These are phyloP conservation scores for Galium porrigens DNA, from an alignment of 305 asterid genomes.

Conservation along the genomic window DNA sequence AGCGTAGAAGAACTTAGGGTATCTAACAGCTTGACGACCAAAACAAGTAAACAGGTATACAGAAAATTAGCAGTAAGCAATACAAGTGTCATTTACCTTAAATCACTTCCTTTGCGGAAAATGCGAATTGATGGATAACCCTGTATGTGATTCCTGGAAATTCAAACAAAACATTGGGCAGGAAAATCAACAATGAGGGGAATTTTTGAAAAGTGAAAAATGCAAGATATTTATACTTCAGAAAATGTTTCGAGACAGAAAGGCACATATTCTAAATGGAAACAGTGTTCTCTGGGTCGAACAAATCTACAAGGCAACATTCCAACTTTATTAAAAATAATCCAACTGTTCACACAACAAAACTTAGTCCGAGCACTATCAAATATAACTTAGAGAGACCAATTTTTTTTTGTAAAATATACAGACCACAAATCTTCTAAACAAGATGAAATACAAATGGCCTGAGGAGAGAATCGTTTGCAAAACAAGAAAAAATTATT, in stretches of 20 bases:
- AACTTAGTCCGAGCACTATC: not conserved
- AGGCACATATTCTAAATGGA: not conserved
- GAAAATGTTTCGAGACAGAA: not conserved
- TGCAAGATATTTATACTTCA: not conserved
- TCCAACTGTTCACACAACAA: not conserved
- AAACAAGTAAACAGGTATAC: not conserved
- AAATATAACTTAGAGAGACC: too few species aligned
- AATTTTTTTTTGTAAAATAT: too few species aligned
- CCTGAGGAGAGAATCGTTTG: not conserved
- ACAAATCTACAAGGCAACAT: not conserved
- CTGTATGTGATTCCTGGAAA: slow-evolving; percentile 84
- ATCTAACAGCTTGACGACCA: not conserved
- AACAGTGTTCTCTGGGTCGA: not conserved
- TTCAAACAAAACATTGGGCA: slow-evolving; percentile 20
- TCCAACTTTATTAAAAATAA: not conserved
- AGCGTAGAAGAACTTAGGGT: not conserved
- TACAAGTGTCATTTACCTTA: slow-evolving; percentile 32
- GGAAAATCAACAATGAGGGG: slow-evolving; percentile 9
- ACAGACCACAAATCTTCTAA: not conserved
- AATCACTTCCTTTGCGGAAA: slow-evolving; percentile 78
- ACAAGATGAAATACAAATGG: not conserved
- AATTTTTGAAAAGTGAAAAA: not conserved
- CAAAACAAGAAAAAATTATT: not conserved
- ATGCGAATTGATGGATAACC: slow-evolving; percentile 94
- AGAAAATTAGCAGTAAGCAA: not conserved